phyloP scores from a whole-genome alignment of 2,329 filamentous ascomycete species.

The Colletotrichum eremochloae region DNA sequence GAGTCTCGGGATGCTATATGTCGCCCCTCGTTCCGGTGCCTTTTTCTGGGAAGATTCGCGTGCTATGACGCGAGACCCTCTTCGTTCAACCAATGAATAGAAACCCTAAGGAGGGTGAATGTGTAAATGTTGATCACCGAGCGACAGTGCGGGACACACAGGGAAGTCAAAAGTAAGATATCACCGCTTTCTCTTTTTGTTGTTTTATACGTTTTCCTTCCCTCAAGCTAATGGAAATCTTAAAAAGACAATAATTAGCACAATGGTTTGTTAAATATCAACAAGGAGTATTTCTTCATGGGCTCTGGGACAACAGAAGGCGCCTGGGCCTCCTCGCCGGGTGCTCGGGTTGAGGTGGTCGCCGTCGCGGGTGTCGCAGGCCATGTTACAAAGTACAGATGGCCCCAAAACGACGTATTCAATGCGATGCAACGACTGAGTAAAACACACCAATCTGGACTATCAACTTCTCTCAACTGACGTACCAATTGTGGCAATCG shows the following conservation, averaged over 20 bases:
- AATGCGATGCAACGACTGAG: background rate
- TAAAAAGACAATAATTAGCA: conserved; percentile 5
- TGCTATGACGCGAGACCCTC: background rate
- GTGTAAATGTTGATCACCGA: background rate
- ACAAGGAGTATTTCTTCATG: background rate
- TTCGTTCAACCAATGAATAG: background rate
- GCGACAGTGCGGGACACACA: background rate
- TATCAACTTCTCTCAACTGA: background rate
- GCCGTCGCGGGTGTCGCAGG: conserved; percentile 7
- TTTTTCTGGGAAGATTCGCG: background rate
- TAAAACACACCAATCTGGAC: background rate
- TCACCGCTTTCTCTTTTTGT: background rate
- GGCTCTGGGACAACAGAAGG: background rate
- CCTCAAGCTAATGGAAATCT: background rate
- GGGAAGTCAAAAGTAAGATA: background rate
- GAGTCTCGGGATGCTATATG: background rate
- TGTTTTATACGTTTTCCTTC: background rate
- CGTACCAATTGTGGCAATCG: background rate
- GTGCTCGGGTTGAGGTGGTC: conserved; percentile 7
- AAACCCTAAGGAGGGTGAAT: background rate
- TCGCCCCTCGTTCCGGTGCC: background rate
- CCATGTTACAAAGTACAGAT: conserved; percentile 21
- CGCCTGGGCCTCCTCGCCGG: conserved; percentile 12
- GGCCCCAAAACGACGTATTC: background rate
- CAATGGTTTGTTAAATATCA: conserved; percentile 1